Evolutionary conservation across 2,329 filamentous ascomycete genomes (phyloP).

Genomic region (Raffaelea ambrosiae): DNA sequence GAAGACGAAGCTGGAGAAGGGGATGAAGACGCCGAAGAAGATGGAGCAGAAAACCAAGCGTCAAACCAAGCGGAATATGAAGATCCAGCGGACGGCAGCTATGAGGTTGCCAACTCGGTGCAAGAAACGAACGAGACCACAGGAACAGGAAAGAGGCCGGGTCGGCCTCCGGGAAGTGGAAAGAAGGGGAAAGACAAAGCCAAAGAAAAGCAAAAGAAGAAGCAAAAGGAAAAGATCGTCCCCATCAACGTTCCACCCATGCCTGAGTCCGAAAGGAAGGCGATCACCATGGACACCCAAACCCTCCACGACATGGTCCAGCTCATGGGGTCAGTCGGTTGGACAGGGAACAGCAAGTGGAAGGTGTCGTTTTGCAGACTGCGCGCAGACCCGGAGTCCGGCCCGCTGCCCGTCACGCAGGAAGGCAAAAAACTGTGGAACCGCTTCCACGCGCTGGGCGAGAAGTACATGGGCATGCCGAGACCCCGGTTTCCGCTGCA

Average conservation of each 20-base stretch:
- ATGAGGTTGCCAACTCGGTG: too few relatives aligned
- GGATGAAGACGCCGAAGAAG: not conserved
- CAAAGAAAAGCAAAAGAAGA: not conserved
- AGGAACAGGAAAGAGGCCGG: not conserved
- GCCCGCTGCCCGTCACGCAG: not conserved
- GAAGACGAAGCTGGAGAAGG: not conserved
- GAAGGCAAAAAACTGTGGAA: slow-evolving; percentile 1
- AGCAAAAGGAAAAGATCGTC: not conserved
- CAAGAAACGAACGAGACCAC: too few relatives aligned
- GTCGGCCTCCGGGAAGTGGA: too few relatives aligned
- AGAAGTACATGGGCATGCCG: not conserved
- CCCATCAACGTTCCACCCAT: not conserved
- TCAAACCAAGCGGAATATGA: not conserved
- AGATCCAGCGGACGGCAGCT: not conserved
- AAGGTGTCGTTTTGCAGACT: slow-evolving; percentile 3
- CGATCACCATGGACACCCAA: not conserved
- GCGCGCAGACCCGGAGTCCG: not conserved
- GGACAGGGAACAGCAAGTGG: slow-evolving; percentile 10
- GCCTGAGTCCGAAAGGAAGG: not conserved
- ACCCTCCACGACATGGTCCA: not conserved
- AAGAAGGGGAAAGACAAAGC: not conserved
- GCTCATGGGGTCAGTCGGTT: slow-evolving; percentile 11
- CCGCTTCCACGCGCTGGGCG: not conserved
- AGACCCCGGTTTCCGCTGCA: not conserved
- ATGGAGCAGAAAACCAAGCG: not conserved